These are phyloP conservation scores for Globisporangium middletonii DNA, from an alignment of 352 stramenopile genomes.

Conservation along the genomic window DNA sequence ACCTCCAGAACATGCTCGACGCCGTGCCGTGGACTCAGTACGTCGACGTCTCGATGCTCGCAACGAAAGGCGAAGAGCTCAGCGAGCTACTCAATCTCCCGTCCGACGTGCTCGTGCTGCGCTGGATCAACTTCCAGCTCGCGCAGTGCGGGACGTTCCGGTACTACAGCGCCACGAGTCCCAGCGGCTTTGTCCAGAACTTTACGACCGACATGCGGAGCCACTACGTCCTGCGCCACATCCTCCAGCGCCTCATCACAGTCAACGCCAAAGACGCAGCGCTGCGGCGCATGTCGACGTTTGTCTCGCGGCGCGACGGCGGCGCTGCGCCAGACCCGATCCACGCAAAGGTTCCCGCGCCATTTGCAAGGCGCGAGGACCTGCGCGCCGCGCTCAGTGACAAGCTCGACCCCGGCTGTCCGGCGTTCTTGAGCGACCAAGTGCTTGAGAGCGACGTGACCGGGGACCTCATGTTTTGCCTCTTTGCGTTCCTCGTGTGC, in stretches of 20 bases:
- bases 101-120: conserved; percentile 53
- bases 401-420: conserved; percentile 34
- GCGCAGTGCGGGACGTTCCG: conserved; percentile 29
- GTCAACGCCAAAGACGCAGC: conserved; percentile 4
- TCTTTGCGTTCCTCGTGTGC: conserved; percentile 55
- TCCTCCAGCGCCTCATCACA: conserved; percentile 33
- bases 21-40: conserved; percentile 34
- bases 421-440: conserved; percentile 30
- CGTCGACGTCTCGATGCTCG: conserved; percentile 32
- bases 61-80: conserved; percentile 52
- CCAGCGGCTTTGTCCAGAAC: conserved; percentile 52
- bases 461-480: conserved; percentile 49
- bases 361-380: conserved; percentile 36
- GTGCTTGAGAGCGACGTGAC: conserved; percentile 27
- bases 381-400: conserved; percentile 29
- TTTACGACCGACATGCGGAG: conserved; percentile 62
- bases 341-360: conserved; percentile 3
- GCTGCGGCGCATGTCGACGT: conserved; percentile 13
- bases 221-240: conserved; percentile 49
- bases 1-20: conserved; percentile 58
- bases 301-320: conserved; percentile 4
- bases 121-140: conserved; percentile 68
- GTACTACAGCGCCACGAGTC: conserved; percentile 12
- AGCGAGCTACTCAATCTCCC: conserved; percentile 38
- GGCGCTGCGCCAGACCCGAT: background rate